phyloP scores from a whole-genome alignment of 2,329 filamentous ascomycete genomes.

The Diaporthe humulicola region DNA sequence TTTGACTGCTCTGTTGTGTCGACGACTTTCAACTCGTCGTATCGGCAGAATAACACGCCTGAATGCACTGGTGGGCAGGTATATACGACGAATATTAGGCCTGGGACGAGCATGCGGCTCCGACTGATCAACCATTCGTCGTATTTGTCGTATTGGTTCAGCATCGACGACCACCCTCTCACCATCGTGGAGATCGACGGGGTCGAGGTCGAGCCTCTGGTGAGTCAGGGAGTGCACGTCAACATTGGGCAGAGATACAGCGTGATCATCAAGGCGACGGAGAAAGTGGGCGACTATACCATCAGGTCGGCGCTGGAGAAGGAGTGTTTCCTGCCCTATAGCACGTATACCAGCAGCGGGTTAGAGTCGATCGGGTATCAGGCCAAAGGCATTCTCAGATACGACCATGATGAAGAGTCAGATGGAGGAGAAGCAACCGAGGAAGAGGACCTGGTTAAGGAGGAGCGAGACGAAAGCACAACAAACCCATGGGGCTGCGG shows the following conservation, averaged over 20 bases:
- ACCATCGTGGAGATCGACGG: conserved; percentile 57
- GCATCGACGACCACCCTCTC: conserved; percentile 54
- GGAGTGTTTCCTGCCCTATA: conserved; percentile 52
- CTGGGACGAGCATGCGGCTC: conserved; percentile 48
- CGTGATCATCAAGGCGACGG: conserved; percentile 52
- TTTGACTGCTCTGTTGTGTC: conserved; percentile 51
- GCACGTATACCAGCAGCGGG: conserved; percentile 48
- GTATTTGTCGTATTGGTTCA: conserved; percentile 54
- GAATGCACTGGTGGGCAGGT: conserved; percentile 49
- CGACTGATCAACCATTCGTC: conserved; percentile 57
- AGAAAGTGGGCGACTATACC: conserved; percentile 49
- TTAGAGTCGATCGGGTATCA: conserved; percentile 47
- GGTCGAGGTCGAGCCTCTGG: conserved; percentile 52
- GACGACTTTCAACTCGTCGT: conserved; percentile 44
- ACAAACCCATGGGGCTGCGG: conserved; percentile 47
- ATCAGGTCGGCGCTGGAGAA: conserved; percentile 52
- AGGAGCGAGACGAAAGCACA: not conserved
- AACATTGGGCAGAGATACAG: conserved; percentile 56
- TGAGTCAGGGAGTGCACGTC: conserved; percentile 51
- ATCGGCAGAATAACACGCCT: conserved; percentile 33
- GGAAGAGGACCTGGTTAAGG: not conserved
- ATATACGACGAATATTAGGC: conserved; percentile 49
- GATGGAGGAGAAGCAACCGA: not conserved
- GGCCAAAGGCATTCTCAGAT: conserved; percentile 49
- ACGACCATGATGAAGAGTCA: conserved; percentile 40